Conservation (phyloP, 2,329 filamentous ascomycete genomes). For the Beauveria sp. region DNA sequence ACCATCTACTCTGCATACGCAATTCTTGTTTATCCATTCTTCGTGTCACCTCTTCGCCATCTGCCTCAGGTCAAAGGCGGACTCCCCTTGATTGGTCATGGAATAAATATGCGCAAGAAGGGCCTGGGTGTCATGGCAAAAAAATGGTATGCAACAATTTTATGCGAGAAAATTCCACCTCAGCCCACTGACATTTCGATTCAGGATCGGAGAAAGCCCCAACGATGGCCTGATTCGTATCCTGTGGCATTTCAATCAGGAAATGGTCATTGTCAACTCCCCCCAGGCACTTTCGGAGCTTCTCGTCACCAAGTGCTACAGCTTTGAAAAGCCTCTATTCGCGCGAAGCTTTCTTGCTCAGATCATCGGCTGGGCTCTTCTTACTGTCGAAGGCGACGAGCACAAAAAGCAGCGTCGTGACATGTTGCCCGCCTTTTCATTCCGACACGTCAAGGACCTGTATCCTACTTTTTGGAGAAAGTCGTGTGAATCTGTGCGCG, state of each 20-base stretch:
- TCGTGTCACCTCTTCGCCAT: slow-evolving; percentile 30
- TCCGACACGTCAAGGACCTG: slow-evolving; percentile 25
- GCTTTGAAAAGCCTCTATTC: slow-evolving; percentile 51
- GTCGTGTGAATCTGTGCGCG: slow-evolving; percentile 18
- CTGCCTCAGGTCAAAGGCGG: slow-evolving; percentile 30
- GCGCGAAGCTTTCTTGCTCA: slow-evolving; percentile 66
- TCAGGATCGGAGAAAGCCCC: slow-evolving; percentile 48
- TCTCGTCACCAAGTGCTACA: slow-evolving; percentile 56
- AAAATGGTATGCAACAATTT: slow-evolving; percentile 58
- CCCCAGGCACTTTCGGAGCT: slow-evolving; percentile 58
- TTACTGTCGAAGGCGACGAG: slow-evolving; percentile 24
- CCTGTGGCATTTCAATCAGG: slow-evolving; percentile 48
- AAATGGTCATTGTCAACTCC: slow-evolving; percentile 48
- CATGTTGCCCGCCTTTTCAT: slow-evolving; percentile 25
- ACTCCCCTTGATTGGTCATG: slow-evolving; percentile 5
- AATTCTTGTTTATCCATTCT: slow-evolving; percentile 28
- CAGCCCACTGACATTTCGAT: not conserved
- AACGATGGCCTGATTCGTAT: slow-evolving; percentile 61
- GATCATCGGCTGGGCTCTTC: slow-evolving; percentile 59
- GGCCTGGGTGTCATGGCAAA: slow-evolving; percentile 24
- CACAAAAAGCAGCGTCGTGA: slow-evolving; percentile 26
- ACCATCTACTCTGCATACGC: slow-evolving; percentile 22
- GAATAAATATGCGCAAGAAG: not conserved
- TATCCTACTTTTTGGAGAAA: slow-evolving; percentile 27
- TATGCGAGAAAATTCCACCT: not conserved